phyloP scores from a whole-genome alignment of 495 filamentous ascomycete species.

The Hypoxylon lienhwacheense region DNA sequence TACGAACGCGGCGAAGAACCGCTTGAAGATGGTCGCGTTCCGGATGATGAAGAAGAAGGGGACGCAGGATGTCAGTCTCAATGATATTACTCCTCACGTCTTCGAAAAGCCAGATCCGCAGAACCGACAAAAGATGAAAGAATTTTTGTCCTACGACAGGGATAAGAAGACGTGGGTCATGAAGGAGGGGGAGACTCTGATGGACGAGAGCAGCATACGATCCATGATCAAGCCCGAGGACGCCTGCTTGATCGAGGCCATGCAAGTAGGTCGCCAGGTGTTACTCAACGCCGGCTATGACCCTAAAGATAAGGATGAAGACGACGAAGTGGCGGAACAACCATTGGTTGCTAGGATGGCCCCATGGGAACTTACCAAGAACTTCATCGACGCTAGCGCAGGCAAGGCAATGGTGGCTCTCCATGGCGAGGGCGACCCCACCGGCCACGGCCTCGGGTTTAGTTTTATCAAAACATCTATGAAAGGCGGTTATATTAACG shows the following conservation, averaged over 20 bases:
- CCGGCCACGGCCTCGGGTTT: slow-evolving; percentile 87
- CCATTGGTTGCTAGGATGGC: slow-evolving; percentile 67
- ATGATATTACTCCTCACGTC: slow-evolving; percentile 84
- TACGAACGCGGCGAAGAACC: slow-evolving; percentile 90
- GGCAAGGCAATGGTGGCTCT: slow-evolving; percentile 97
- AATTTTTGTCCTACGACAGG: slow-evolving; percentile 88
- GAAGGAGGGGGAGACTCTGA: slow-evolving; percentile 65
- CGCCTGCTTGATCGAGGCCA: slow-evolving; percentile 88
- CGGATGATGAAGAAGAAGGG: slow-evolving; percentile 76
- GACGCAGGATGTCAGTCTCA: slow-evolving; percentile 67
- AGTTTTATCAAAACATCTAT: slow-evolving; percentile 96
- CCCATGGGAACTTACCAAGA: slow-evolving; percentile 92
- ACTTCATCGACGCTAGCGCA: slow-evolving; percentile 88
- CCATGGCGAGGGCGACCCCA: slow-evolving; percentile 94
- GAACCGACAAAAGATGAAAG: slow-evolving; percentile 93
- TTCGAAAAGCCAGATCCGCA: slow-evolving; percentile 89
- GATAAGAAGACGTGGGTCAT: slow-evolving; percentile 83
- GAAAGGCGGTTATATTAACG: slow-evolving; percentile 95
- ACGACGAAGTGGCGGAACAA: slow-evolving; percentile 69
- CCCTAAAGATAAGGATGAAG: slow-evolving; percentile 60
- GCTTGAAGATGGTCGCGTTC: slow-evolving; percentile 92
- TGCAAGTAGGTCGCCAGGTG: slow-evolving; percentile 89
- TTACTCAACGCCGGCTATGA: slow-evolving; percentile 78
- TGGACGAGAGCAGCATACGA: slow-evolving; percentile 75
- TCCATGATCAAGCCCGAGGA: slow-evolving; percentile 92